Evolutionary conservation across 176 grass and related monocot species (phyloP).

Genomic region (Puya raimondii): DNA sequence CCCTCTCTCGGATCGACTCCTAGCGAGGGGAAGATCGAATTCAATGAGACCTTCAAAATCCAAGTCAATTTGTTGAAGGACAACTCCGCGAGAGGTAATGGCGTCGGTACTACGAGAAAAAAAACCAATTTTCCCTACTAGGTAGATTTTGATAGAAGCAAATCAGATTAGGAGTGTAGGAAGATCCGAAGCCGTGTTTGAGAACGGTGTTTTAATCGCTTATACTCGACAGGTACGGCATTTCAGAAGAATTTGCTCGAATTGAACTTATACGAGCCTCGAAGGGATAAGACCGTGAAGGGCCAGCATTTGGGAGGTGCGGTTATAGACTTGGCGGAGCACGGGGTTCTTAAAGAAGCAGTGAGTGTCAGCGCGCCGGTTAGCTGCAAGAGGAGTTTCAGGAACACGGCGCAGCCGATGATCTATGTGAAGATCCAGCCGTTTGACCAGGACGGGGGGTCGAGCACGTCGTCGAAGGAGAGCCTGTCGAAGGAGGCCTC

Average conservation of each 20-base stretch:
- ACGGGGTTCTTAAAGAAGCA: not conserved
- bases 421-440: not conserved
- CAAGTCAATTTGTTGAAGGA: not conserved
- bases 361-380: not conserved
- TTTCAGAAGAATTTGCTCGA: slow-evolving; percentile 2
- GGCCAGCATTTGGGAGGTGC: slow-evolving; percentile 1
- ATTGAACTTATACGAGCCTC: not conserved
- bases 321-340: not conserved
- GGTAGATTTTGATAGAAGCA: no score
- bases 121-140: no score
- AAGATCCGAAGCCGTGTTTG: no score
- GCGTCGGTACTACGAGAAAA: no score
- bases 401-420: not conserved
- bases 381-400: not conserved
- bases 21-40: not conserved
- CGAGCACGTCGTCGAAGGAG: not conserved
- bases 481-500: no score
- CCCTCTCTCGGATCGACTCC: not conserved
- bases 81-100: not conserved
- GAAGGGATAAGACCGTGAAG: not conserved
- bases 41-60: not conserved
- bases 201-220: no score
- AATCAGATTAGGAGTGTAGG: no score
- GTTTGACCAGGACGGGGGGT: not conserved
- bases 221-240: not conserved